Base-by-base conservation (phyloP, 1,284 basidiomycete genomes). In the Cutaneotrichosporon sp. region DNA sequence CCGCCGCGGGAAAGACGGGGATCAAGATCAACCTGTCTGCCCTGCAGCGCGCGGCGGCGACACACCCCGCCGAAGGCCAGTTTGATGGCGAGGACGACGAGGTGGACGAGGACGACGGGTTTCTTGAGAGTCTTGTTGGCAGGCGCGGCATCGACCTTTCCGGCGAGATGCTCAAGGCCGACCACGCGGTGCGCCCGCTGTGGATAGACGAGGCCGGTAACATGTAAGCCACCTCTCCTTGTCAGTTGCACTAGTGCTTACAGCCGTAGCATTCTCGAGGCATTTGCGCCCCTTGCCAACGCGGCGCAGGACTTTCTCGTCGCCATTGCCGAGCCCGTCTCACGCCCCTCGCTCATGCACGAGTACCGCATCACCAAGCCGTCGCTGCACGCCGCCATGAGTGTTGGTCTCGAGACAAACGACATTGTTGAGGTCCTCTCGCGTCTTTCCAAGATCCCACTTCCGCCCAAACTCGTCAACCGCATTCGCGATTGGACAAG, bases 331-430 rank as follows among this genome's bases (percentile, higher is more conserved):
- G 96, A 99, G 77, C 96, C 96, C 61, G 92, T 98, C 69, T 97
- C 93, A 79, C 86, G 96, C 78, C 96, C 96, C 39, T 86, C 89
- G 33, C 90, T 96, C 76, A 94, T 98, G 59, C 96, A 99, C 77
- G 96, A 98, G 80, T 99, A 97, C 81, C 92, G 96, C 77, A 84
- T 99, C 67, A 97, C 94, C 46, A 87, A 93, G 43, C 96, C 97
- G 75, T 97, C 93, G 21, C 80, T 99, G 23, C 97, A 98, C 75
- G 96, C 96, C 49, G 96, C 96, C 51, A 94, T 99, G 58, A 97
- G 93, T 14, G 96, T 99, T 54, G 96, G 96, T 20, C 79, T 99
- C 35, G 90, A 97, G 72, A 98, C 96, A 4, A 87, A 94, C 68
- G 93, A 98, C 73, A 98, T 98, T 66, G 97, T 98, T 74, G 91